phyloP scores from a whole-genome alignment of 768 basidiomycete genomes.

The Boletus pseudopeckii region DNA sequence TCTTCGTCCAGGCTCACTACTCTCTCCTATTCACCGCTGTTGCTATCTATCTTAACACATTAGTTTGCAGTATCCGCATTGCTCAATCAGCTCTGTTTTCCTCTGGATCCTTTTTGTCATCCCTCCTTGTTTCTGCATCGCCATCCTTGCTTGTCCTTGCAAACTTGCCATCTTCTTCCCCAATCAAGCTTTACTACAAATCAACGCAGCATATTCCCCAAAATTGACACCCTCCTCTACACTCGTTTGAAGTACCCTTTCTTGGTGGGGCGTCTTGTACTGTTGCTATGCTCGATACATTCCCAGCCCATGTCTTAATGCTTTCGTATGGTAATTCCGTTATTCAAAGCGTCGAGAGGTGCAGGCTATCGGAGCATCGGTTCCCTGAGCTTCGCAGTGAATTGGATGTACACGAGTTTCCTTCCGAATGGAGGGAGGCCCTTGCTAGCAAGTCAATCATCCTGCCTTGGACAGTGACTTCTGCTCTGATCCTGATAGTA shows the following conservation, averaged over 20 bases:
- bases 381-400: constrained; percentile 8
- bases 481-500: constrained; percentile 4
- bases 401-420: constrained; percentile 7
- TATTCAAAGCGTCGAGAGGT: constrained; percentile 22
- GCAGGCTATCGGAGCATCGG: constrained; percentile 5
- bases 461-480: neutral
- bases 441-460: constrained; percentile 12
- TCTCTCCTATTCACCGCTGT: constrained; percentile 17
- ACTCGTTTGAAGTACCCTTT: constrained; percentile 28
- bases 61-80: constrained; percentile 26
- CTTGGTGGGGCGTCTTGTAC: constrained; percentile 31
- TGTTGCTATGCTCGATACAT: constrained; percentile 35
- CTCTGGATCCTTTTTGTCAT: constrained; percentile 22
- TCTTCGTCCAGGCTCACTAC: constrained; percentile 14
- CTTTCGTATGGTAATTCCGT: constrained; percentile 34
- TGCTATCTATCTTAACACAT: constrained; percentile 26
- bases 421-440: neutral
- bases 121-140: constrained; percentile 22
- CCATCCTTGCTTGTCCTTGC: constrained; percentile 22
- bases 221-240: constrained; percentile 28
- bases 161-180: constrained; percentile 12
- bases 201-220: constrained; percentile 22
- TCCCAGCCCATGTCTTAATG: constrained; percentile 35
- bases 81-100: constrained; percentile 19
- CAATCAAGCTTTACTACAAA: constrained; percentile 13